Percentiles rank a stretch among this genome's conserved stretches.
Evolutionary conservation across 352 stramenopile species (phyloP).

Genomic region (Phytophthora parvispora): DNA sequence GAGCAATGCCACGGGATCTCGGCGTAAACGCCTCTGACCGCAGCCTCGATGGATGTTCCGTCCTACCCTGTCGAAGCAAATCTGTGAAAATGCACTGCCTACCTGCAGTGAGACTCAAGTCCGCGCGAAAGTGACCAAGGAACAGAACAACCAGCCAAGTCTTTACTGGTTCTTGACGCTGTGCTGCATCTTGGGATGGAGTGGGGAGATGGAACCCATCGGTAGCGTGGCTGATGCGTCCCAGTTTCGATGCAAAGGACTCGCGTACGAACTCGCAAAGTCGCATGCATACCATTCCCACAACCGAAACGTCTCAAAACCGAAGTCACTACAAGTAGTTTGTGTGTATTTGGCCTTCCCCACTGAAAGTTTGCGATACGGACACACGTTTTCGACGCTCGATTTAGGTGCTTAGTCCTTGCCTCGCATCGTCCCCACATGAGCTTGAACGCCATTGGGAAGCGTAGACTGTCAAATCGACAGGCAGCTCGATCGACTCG

Average conservation of each 20-base stretch:
- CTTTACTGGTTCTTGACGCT: too few species aligned
- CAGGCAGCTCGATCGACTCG: neutral
- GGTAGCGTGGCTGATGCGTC: neutral
- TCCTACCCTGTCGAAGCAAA: too few species aligned
- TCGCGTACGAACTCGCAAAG: too few species aligned
- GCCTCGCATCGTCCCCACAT: too few species aligned
- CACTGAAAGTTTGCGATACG: too few species aligned
- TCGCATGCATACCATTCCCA: too few species aligned
- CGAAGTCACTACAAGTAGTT: neutral
- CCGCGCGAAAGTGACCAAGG: neutral
- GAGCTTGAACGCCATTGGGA: neutral
- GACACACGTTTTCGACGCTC: neutral
- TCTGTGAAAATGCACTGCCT: too few species aligned
- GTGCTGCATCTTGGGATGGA: neutral
- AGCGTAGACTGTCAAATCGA: neutral
- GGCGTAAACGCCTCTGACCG: neutral
- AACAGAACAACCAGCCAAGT: neutral
- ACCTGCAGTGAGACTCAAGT: neutral
- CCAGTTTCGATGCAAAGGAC: too few species aligned
- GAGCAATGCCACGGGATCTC: neutral
- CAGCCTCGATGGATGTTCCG: too few species aligned
- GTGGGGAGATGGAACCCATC: neutral
- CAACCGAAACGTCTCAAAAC: too few species aligned
- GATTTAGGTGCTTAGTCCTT: too few species aligned
- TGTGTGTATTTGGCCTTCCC: too few species aligned